Conservation (phyloP, 2,329 filamentous ascomycete species). For the Diaporthe capsici region DNA sequence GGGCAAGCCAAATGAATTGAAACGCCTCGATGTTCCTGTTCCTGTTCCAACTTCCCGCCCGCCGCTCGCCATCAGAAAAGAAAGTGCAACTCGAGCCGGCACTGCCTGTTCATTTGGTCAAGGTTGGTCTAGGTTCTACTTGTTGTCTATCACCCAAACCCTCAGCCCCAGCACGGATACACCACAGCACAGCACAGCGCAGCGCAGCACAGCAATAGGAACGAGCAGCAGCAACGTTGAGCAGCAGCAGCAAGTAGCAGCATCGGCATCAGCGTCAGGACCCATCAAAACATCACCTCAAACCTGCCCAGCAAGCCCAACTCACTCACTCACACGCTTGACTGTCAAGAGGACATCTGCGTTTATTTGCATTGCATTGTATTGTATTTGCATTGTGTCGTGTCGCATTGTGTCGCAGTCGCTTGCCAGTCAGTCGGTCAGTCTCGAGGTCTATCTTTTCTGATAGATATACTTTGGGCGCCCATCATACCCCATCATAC, state of each 20-base stretch:
- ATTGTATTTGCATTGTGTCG: background rate
- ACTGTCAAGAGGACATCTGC: background rate
- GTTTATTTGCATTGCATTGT: constrained; percentile 9
- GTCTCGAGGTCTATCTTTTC: background rate
- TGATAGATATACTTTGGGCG: constrained; percentile 23
- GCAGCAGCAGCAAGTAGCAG: background rate
- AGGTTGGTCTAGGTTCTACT: constrained; percentile 4
- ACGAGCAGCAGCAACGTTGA: background rate
- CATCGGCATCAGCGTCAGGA: background rate
- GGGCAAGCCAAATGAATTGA: constrained; percentile 34
- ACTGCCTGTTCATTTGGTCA: constrained; percentile 1
- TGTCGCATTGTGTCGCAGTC: constrained; percentile 10
- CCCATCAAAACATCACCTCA: constrained; percentile 18
- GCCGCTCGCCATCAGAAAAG: constrained; percentile 18
- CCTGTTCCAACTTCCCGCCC: constrained; percentile 16
- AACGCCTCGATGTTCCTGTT: constrained; percentile 24
- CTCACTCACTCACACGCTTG: background rate
- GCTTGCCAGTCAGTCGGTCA: background rate
- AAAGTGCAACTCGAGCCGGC: constrained; percentile 33
- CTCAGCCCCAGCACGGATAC: background rate
- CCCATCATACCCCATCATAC: constrained; percentile 5
- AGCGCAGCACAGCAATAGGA: background rate
- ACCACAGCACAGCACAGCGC: background rate
- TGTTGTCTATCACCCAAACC: background rate
- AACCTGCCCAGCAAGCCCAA: constrained; percentile 19